These are phyloP conservation scores for Ogataea salicorniae DNA, from an alignment of 805 yeast genomes.

Conservation along the genomic window DNA sequence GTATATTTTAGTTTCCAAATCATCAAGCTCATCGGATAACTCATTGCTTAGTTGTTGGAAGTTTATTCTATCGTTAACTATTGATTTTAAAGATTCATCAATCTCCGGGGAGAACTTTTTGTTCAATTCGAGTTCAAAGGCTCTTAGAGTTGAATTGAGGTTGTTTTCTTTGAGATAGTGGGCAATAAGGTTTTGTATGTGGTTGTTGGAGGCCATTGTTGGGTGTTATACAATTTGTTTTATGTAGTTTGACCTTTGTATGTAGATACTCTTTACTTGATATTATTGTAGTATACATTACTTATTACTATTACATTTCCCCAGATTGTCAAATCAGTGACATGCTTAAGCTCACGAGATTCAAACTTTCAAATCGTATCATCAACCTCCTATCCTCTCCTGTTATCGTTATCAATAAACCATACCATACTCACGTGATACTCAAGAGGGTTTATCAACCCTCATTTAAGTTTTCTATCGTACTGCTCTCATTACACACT, in stretches of 20 bases:
- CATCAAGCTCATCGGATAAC: not conserved
- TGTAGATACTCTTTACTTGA: too few relatives aligned
- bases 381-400: too few relatives aligned
- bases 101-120: slow-evolving; percentile 19
- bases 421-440: too few relatives aligned
- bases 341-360: too few relatives aligned
- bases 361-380: too few relatives aligned
- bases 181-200: slow-evolving; percentile 41
- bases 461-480: too few relatives aligned
- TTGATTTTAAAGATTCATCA: slow-evolving; percentile 33
- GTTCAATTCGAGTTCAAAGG: slow-evolving; percentile 44
- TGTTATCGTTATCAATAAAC: too few relatives aligned
- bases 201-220: slow-evolving; percentile 1
- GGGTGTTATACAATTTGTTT: not conserved
- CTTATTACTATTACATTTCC: too few relatives aligned
- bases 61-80: slow-evolving; percentile 31
- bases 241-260: not conserved
- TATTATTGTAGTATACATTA: too few relatives aligned
- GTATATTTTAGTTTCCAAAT: slow-evolving; percentile 7
- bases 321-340: too few relatives aligned
- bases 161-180: slow-evolving; percentile 52
- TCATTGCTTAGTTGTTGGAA: slow-evolving; percentile 12
- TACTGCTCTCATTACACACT: too few relatives aligned
- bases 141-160: slow-evolving; percentile 39
- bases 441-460: too few relatives aligned